Conservation (phyloP, 108 stramenopile genomes). For the Pseudonitzschia pungens region DNA sequence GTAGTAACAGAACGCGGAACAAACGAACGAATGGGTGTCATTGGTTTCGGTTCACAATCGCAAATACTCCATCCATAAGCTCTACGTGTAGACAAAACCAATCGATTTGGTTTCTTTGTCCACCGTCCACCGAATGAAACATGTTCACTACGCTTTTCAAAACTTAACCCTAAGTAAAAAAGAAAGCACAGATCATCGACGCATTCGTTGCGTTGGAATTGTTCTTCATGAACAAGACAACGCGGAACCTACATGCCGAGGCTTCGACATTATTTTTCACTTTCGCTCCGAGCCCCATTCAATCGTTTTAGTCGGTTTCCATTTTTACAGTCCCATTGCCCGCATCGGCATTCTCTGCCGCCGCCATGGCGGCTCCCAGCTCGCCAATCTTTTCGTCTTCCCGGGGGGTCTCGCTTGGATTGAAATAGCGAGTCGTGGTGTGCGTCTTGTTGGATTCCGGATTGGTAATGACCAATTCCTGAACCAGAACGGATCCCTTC, state of each 20-base stretch:
- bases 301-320: slow-evolving; percentile 1
- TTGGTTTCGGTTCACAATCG: no score
- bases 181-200: neutral
- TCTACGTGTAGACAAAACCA: no score
- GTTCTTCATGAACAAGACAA: neutral
- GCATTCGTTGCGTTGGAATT: neutral
- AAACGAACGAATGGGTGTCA: no score
- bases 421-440: slow-evolving; percentile 69
- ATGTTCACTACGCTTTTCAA: no score
- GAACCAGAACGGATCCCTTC: slow-evolving; percentile 47
- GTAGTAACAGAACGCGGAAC: no score
- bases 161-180: no score
- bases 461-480: slow-evolving; percentile 72
- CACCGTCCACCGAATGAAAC: no score
- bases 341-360: neutral
- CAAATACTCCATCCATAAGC: no score
- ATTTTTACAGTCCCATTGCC: neutral
- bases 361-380: slow-evolving; percentile 6
- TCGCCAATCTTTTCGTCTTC: neutral
- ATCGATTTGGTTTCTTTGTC: no score
- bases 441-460: slow-evolving; percentile 59
- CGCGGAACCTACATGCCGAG: no score
- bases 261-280: no score
- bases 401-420: slow-evolving; percentile 47
- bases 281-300: no score